Evolutionary conservation across 192 early-diverging fungal species (phyloP).

Genomic region (Podila horticola): DNA sequence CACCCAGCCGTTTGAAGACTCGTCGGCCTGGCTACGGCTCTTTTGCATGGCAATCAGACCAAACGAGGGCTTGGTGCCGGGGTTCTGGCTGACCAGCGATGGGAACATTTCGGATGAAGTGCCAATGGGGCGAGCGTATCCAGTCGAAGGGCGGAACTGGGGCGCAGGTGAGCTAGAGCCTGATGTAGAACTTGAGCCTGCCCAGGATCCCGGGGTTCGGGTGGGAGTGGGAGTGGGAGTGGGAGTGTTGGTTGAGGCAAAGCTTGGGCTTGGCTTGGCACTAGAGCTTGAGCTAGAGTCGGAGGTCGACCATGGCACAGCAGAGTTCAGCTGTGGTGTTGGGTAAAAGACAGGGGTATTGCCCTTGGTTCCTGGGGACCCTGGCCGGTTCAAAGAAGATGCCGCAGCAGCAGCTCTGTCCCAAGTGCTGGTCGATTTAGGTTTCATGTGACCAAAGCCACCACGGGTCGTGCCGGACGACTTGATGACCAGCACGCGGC

Average conservation of each 20-base stretch:
- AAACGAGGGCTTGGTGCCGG: constrained; percentile 33
- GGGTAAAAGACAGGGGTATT: constrained; percentile 38
- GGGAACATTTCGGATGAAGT: constrained; percentile 27
- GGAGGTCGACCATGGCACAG: constrained; percentile 28
- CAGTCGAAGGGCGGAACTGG: constrained; percentile 39
- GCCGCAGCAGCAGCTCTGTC: constrained; percentile 59
- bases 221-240: no score
- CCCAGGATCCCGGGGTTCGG: constrained; percentile 14
- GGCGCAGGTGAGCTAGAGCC: constrained; percentile 9
- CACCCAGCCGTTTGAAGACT: constrained; percentile 41
- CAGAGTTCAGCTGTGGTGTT: constrained; percentile 44
- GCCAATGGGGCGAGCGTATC: constrained; percentile 4
- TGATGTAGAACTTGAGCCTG: constrained; percentile 20
- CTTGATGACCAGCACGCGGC: constrained; percentile 80
- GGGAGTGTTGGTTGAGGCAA: no score
- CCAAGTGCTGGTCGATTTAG: constrained; percentile 58
- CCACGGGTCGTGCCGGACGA: constrained; percentile 64
- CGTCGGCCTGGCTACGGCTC: constrained; percentile 35
- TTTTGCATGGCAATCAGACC: constrained; percentile 41
- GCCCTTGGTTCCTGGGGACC: constrained; percentile 27
- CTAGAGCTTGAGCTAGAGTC: not conserved
- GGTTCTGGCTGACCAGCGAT: constrained; percentile 30
- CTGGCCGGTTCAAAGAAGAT: constrained; percentile 30
- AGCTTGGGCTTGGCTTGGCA: not conserved
- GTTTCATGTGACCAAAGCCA: constrained; percentile 45